Evolutionary conservation across 441 rosid genomes (phyloP).

Genomic region (Adansonia rubrostipa): DNA sequence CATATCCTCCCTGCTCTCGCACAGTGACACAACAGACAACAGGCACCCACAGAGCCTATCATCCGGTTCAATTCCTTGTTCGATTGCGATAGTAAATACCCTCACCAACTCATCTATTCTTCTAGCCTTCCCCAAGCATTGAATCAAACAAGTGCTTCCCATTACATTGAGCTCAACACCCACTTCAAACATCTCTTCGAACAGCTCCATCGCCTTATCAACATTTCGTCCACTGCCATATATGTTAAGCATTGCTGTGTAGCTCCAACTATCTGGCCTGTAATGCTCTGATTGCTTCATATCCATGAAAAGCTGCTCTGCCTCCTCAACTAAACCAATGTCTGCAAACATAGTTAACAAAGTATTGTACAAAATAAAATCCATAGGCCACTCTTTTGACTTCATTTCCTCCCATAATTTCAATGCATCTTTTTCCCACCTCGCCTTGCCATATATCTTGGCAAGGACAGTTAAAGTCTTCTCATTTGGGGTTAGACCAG

Average conservation of each 20-base stretch:
- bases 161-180: conserved; percentile 76
- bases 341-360: conserved; percentile 93
- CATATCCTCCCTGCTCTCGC: conserved; percentile 55
- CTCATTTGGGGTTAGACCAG: conserved; percentile 72
- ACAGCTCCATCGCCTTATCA: conserved; percentile 72
- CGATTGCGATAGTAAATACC: conserved; percentile 54
- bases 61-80: conserved; percentile 66
- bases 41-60: conserved; percentile 89
- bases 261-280: conserved; percentile 83
- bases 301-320: conserved; percentile 73
- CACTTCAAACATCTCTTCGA: conserved; percentile 60
- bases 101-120: conserved; percentile 72
- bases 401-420: conserved; percentile 79
- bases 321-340: conserved; percentile 83
- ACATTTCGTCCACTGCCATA: conserved; percentile 77
- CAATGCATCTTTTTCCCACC: conserved; percentile 88
- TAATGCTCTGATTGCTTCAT: conserved; percentile 64
- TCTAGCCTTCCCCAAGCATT: conserved; percentile 75
- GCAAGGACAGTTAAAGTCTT: conserved; percentile 76
- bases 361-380: conserved; percentile 81
- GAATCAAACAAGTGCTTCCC: conserved; percentile 90
- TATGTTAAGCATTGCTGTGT: conserved; percentile 86
- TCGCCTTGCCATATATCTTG: conserved; percentile 91
- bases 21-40: conserved; percentile 76
- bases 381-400: conserved; percentile 77